Base-by-base conservation (phyloP, 2,329 filamentous ascomycete genomes). In the Furcasterigmium sp. region DNA sequence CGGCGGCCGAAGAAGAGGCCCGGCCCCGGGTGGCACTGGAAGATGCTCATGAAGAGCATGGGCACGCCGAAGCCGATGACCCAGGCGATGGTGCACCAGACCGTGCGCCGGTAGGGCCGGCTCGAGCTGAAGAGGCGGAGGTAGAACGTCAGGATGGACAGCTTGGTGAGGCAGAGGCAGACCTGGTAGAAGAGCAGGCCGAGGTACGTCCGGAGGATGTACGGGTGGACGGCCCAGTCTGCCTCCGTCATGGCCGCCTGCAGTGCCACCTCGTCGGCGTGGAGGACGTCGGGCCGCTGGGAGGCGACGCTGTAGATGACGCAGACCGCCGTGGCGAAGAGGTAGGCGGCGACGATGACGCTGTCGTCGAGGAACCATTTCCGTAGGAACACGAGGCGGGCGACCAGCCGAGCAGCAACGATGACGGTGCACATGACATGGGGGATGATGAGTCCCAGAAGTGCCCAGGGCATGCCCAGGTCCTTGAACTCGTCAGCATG, bases 1-100 rank as follows among this genome's bases (percentile, higher is more conserved):
- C 58, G 58, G 3, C 42, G 44, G 23, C 65, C 63, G n/a, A 57
- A 55, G 46, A 63, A 62, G 38, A 62, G 54, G 8, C 61, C 62
- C 11, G 61, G 55, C 47, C 58, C 59, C 7, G 67, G 68, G 40
- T 59, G 56, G 55, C 72, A 75, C 46, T 72, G 64, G 18, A 73
- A 64, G 37, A 73, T 56, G 26, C 54, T 63, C 19, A 66, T 52
- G 15, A 68, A 53, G 9, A 63, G 49, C 36, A 70, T 53, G 5
- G 62, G 56, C 2, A 62, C 40, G 13, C 65, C 61, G 38, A 62
- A 66, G 2, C 59, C 26, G 2, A 63, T 23, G 4, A 66, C 57
- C 20, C 66, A 52, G 17, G 48, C 48, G 18, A 70, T 55, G 2
- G 63, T 60, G 11, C 47, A 56, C 50, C 56, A 60, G 9, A 63